Conservation (phyloP, 2,329 filamentous ascomycete genomes). For the Diaporthe destruens region DNA sequence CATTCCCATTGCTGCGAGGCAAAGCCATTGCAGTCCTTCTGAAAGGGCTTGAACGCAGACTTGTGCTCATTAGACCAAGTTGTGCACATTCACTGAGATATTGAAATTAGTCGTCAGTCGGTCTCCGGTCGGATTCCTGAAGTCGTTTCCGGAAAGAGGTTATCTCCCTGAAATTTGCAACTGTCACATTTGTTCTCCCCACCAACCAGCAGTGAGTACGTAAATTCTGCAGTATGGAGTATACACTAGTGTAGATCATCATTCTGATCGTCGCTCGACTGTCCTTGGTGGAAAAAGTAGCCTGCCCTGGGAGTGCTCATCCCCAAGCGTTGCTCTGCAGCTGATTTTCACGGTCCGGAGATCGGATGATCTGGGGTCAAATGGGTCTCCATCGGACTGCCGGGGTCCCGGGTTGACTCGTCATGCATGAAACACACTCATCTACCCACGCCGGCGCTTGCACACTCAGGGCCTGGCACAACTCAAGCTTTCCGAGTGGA, state of each 20-base stretch:
- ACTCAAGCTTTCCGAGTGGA: not conserved
- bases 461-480: not conserved
- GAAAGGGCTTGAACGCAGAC: not conserved
- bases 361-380: constrained; percentile 34
- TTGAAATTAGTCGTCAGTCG: not conserved
- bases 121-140: not conserved
- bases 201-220: not conserved
- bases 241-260: too few species aligned
- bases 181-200: not conserved
- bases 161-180: not conserved
- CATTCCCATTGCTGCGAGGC: not conserved
- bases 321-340: not conserved
- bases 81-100: not conserved
- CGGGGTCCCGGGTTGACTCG: constrained; percentile 13
- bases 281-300: constrained; percentile 9
- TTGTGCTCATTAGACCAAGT: not conserved
- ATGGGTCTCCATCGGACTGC: not conserved
- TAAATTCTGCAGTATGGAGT: not conserved
- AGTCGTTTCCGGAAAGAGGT: not conserved
- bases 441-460: constrained; percentile 3
- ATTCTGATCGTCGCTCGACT: constrained; percentile 7
- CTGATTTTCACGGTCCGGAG: constrained; percentile 5
- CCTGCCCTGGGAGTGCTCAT: not conserved
- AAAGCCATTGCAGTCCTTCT: not conserved
- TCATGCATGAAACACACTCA: constrained; percentile 15